Evolutionary conservation across 345 rosid species (phyloP).

Genomic region (Arabidopsis arenosa): DNA sequence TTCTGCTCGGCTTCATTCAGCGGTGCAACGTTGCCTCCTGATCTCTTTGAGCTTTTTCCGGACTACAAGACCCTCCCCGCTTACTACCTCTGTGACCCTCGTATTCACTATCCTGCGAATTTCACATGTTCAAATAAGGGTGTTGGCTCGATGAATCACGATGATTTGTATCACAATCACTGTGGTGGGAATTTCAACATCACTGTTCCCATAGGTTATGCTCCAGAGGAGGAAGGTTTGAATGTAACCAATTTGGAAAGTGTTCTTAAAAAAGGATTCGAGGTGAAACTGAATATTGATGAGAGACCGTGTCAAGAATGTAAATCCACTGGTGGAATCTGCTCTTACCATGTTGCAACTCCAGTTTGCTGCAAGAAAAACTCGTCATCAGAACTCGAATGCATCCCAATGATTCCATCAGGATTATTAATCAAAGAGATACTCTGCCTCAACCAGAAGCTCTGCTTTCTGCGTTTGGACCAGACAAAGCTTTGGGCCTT

Average conservation of each 20-base stretch:
- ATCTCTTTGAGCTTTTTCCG: conserved; percentile 16
- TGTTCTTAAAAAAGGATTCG: conserved; percentile 34
- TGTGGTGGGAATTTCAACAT: conserved; percentile 22
- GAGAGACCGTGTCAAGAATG: conserved; percentile 29
- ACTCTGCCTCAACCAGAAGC: no score
- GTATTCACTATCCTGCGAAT: not conserved
- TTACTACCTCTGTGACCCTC: conserved; percentile 21
- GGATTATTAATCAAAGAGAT: not conserved
- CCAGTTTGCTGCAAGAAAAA: conserved; percentile 32
- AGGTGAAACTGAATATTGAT: conserved; percentile 42
- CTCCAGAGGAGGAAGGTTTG: not conserved
- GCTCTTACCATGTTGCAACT: not conserved
- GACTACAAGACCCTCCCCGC: conserved; percentile 26
- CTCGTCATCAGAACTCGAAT: not conserved
- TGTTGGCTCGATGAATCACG: not conserved
- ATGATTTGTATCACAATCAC: fast-evolving
- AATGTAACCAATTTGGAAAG: not conserved
- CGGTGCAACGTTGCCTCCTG: conserved; percentile 28
- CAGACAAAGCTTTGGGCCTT: no score
- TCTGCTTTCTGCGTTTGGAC: no score
- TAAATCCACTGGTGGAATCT: conserved; percentile 14
- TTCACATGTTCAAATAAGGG: conserved; percentile 19
- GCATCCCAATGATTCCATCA: conserved; percentile 13
- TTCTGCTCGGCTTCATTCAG: conserved; percentile 18
- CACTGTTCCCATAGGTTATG: conserved; percentile 5